Base-by-base conservation (phyloP, 495 filamentous ascomycete genomes). In the Sphaerosporella brunnea region DNA sequence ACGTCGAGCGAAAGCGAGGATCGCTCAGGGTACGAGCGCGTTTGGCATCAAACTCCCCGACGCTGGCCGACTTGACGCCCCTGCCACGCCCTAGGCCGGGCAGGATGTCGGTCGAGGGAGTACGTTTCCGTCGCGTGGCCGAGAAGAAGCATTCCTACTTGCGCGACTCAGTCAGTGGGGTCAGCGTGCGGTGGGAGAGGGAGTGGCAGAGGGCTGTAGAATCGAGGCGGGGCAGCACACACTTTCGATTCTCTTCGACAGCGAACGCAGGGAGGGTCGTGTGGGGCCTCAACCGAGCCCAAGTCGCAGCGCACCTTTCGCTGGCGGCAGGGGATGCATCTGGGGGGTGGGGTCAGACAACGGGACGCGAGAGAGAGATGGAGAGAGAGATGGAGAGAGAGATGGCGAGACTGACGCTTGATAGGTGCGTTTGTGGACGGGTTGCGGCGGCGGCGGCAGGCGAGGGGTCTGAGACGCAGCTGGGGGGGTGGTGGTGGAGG, bases 261-360 rank as follows among this genome's bases (percentile, higher is more conserved):
- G 60, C 90, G 76, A 49, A 88, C 82, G 59, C 90, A 97, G 1
- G 92, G 92, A 35, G 90, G 90, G 51, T 88, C 82, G 61, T 86
- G 78, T 26, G 90, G 90, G 51, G 88, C 81, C 65, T 97, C 90
- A 56, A 96, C 87, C 64, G 82, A 85, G 48, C 87, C 87, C 37
- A 93, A 69, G 62, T 95, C 87, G 65, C 87, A 95, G 50, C 86
- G 84, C 28, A 93, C 87, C 65, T 93, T 95, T 55, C 87, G 75
- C 42, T 80, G 79, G 18, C 87, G 77, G 62, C 87, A 93, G 7
- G 86, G 86, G 58, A 93, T 90, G 65, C 86, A 93, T 40, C 44
- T 45, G 30, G 54, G 56, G 52, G n/a, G n/a, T n/a, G n/a, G n/a
- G n/a, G n/a, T n/a, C n/a, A n/a, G n/a, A n/a, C n/a, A n/a, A 37